A percentile compares a stretch with the other conserved stretches of the same genome.
phyloP scores from a whole-genome alignment of 768 basidiomycete species.

The Mycena latifolia region DNA sequence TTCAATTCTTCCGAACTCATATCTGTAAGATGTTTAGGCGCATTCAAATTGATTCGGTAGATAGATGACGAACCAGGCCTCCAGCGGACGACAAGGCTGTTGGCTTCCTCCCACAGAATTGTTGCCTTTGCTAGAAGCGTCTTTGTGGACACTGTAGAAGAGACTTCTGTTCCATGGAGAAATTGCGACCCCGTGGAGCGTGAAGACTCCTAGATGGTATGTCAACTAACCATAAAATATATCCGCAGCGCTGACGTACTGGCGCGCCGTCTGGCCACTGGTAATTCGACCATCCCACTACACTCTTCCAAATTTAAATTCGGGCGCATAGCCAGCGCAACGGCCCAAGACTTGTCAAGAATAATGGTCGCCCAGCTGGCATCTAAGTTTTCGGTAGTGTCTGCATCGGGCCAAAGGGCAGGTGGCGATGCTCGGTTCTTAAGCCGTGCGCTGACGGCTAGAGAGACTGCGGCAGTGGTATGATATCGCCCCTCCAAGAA shows the following conservation, averaged over 20 bases:
- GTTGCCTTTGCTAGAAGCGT: slow-evolving; percentile 28
- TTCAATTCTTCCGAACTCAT: neutral
- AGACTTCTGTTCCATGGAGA: slow-evolving; percentile 9
- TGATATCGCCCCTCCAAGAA: slow-evolving; percentile 51
- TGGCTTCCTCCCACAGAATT: slow-evolving; percentile 33
- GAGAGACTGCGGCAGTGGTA: slow-evolving; percentile 49
- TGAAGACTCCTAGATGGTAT: neutral
- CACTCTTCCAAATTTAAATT: neutral
- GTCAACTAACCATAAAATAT: no score
- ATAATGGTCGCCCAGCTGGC: slow-evolving; percentile 28
- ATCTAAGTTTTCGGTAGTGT: slow-evolving; percentile 31
- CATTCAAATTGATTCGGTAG: neutral
- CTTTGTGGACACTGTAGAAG: slow-evolving; percentile 3
- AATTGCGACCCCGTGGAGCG: slow-evolving; percentile 16
- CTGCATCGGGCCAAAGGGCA: neutral
- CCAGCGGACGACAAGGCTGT: slow-evolving; percentile 19
- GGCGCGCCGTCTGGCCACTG: slow-evolving; percentile 26
- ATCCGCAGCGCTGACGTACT: no score
- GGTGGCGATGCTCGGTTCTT: slow-evolving; percentile 4
- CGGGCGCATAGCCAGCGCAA: slow-evolving; percentile 18
- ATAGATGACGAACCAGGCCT: neutral
- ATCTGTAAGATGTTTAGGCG: neutral
- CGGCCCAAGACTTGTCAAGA: slow-evolving; percentile 33
- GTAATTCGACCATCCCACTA: slow-evolving; percentile 9
- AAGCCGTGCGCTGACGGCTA: slow-evolving; percentile 39